A percentile compares a stretch with the other conserved stretches of the same genome.
phyloP scores from a whole-genome alignment of 108 stramenopile genomes.

The Cyclotella choctawhatcheeana region DNA sequence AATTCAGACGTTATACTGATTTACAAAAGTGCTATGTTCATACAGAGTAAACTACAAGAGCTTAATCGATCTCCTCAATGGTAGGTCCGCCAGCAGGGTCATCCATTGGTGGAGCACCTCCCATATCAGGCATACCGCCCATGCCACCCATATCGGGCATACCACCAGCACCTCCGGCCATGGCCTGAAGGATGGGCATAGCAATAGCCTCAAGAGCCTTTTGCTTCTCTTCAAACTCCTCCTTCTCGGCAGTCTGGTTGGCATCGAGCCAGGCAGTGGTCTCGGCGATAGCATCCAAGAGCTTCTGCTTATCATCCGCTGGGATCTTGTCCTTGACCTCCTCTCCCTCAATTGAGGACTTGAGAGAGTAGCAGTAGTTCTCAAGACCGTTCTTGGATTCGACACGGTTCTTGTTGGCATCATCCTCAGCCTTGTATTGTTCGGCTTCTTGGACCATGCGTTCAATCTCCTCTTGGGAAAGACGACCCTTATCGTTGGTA shows the following conservation, averaged over 20 bases:
- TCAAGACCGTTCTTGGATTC: conserved; percentile 97
- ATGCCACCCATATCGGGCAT: conserved; percentile 73
- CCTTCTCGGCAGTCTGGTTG: conserved; percentile 96
- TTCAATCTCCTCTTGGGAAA: conserved; percentile 98
- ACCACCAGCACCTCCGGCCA: conserved; percentile 56
- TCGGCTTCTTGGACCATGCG: conserved; percentile 99
- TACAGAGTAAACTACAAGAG: neutral
- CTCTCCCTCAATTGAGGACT: conserved; percentile 87
- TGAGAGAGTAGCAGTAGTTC: conserved; percentile 97
- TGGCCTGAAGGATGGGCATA: conserved; percentile 91
- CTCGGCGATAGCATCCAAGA: conserved; percentile 90
- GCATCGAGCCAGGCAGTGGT: conserved; percentile 92
- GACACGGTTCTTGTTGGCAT: conserved; percentile 93
- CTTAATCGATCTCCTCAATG: conserved; percentile 88
- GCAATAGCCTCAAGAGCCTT: conserved; percentile 94
- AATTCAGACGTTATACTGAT: too few species aligned
- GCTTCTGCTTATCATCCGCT: conserved; percentile 77
- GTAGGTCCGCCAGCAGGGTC: conserved; percentile 88
- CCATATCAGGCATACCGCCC: conserved; percentile 83
- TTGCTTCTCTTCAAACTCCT: conserved; percentile 98
- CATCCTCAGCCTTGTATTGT: conserved; percentile 98
- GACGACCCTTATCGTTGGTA: conserved; percentile 99
- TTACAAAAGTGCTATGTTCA: too few species aligned
- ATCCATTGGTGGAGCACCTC: conserved; percentile 66
- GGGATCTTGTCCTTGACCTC: conserved; percentile 90